Evolutionary conservation across 2,329 filamentous ascomycete species (phyloP), one percentile per base, ranked within the genome.

Genomic region (Diaporthe nobilis): DNA sequence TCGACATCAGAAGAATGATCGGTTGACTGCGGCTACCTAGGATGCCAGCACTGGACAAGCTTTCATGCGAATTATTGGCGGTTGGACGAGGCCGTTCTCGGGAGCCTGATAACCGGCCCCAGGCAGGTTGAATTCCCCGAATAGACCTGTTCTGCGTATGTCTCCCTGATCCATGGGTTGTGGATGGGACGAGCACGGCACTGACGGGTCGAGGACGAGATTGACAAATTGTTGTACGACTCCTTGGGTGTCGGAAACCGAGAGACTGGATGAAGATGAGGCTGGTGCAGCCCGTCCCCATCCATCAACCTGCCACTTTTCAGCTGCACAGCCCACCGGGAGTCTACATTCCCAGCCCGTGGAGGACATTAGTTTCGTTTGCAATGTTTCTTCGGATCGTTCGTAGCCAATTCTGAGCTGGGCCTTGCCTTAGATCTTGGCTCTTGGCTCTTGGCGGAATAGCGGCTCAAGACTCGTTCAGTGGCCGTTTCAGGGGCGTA

Each of bases 181-280:
- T 37, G 63, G 63, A 55, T 47, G 63, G 42, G 39, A 58, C 17
- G 47, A 60, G 44, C 72, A 68, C 72, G 72, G 53, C 65, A 68
- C 63, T 60, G 42, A 53, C n/a, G 65, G 65, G 22, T 37, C 10
- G n/a, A 31, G 22, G 47, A 28, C 49, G 34, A 70, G 34, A 70
- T 42, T 70, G 65, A 70, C 42, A 73, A 63, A 65, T 63, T 53
- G 58, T 25, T 31, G 42, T 42, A 37, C 42, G 51, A 22, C 28
- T 72, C 13, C 57, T 44, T n/a, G n/a, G 58, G 73, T 75, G 51
- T 75, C 53, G 28, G 58, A 55, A 34, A 39, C 34, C 4, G 58
- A 31, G 73, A 72, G 58, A 75, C 47, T 63, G 73, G 68, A 72
- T 28, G 70, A 63, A 65, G 68, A 15, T 67, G 73, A 75, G 68